Base-by-base conservation (phyloP, 352 stramenopile genomes). In the Nothophytophthora sp. region DNA sequence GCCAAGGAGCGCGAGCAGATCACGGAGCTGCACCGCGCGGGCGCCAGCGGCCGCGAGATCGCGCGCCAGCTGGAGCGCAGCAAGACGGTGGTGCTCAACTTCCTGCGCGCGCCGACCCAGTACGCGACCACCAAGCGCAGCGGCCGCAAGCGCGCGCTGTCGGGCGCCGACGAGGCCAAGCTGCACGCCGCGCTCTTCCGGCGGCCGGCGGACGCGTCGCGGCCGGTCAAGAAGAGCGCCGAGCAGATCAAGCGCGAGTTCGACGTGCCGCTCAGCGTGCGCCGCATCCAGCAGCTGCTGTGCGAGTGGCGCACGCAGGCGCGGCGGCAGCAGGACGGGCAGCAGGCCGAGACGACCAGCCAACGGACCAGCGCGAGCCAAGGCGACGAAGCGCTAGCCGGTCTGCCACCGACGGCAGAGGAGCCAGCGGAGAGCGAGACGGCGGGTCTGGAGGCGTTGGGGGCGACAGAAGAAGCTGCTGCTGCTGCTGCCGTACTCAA, bases 61-160 rank as follows among this genome's bases (percentile, higher is more conserved):
- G 72, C 55, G 16, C 68, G 73, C 52, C 60, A 64, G 51, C 57
- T 83, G 12, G 33, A 62, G 27, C 72, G 72, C 42, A 80, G 69
- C 55, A 83, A 83, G 66, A 80, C 72, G 16, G 72, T 83, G 27
- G 72, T 83, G 60, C 72, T 83, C 55, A 83, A 80, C 53, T 83
- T 63, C 48, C 63, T 83, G 39, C 67, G 70, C 23, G 70, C 61
- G 16, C 72, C 72, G 7, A 34, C 65, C 36, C 63, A 64, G 56
- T 83, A 83, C 60, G 72, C 55, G 11, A 60, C 63, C 27, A 66
- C 65, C 55, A 83, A 83, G 60, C 72, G 72, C 63, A 78, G 66
- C 42, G 72, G 72, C 47, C 69, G 72, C 52, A 75, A 76, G 51
- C 65, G 72, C 62, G 55, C 59, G 63, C 66, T 83, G 20, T 69